Evolutionary conservation across 176 grass and related monocot genomes (phyloP).

Genomic region (Triticum dicoccoides): DNA sequence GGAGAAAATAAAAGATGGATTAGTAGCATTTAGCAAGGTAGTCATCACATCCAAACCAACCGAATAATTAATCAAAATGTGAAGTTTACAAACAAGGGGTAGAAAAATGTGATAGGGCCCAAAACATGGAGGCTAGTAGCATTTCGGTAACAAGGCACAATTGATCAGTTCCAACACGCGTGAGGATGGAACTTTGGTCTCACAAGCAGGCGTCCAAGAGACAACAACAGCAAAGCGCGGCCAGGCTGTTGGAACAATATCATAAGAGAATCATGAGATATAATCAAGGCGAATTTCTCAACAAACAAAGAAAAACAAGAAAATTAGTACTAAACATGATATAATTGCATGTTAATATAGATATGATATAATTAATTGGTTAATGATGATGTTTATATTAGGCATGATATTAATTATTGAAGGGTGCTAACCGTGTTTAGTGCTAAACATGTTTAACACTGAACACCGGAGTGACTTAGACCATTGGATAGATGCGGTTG

Average conservation of each 20-base stretch:
- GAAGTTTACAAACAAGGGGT: background rate
- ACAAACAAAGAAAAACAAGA: no score
- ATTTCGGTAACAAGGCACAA: background rate
- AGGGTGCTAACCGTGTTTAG: no score
- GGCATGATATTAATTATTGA: no score
- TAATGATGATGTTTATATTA: no score
- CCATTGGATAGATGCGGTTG: no score
- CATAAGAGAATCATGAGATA: background rate
- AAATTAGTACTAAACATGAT: no score
- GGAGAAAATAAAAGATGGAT: no score
- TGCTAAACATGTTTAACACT: no score
- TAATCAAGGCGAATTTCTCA: background rate
- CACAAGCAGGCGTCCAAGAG: conserved; percentile 62
- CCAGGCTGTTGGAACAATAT: conserved; percentile 38
- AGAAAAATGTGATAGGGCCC: conserved; percentile 1
- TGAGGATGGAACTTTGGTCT: background rate
- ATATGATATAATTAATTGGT: no score
- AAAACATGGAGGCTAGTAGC: background rate
- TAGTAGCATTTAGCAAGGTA: background rate
- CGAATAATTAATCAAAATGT: background rate
- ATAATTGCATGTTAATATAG: no score
- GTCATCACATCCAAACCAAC: conserved; percentile 7
- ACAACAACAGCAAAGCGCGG: conserved; percentile 59
- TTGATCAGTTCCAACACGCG: no score
- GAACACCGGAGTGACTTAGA: no score